A percentile compares a stretch with the other conserved stretches of the same genome.
Conservation (phyloP, 73 alveolate genomes). For the Paramecium octaurelia region DNA sequence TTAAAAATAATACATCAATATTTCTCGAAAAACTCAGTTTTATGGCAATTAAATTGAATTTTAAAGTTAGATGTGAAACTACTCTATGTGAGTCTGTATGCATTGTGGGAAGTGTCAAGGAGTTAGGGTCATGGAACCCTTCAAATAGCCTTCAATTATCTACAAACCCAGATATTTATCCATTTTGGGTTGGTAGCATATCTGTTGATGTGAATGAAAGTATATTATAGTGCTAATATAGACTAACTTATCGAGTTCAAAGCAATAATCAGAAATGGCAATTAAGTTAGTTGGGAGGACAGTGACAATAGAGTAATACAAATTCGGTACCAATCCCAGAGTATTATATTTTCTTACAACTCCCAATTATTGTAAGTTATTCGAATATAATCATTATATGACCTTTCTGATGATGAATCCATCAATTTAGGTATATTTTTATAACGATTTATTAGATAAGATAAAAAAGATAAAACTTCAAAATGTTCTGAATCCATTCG, state of each 20-base stretch:
- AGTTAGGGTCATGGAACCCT: slow-evolving; percentile 14
- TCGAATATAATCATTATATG: neutral
- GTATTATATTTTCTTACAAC: neutral
- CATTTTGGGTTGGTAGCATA: slow-evolving; percentile 4
- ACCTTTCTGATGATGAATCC: slow-evolving; percentile 3
- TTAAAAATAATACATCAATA: slow-evolving; percentile 6
- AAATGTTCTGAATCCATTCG: neutral
- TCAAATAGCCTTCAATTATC: neutral
- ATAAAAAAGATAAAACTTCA: neutral
- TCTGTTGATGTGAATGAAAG: neutral
- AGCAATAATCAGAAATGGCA: neutral
- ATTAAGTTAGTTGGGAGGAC: neutral
- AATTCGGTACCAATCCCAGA: neutral
- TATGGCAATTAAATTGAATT: slow-evolving; percentile 7
- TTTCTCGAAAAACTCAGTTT: neutral
- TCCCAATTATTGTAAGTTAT: neutral
- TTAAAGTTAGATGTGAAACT: slow-evolving; percentile 32
- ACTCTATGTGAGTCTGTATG: neutral
- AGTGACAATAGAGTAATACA: neutral
- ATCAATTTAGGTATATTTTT: neutral
- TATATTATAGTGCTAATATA: neutral
- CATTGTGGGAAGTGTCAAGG: slow-evolving; percentile 25
- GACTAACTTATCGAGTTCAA: neutral
- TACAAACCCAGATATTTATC: neutral
- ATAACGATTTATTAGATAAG: neutral